These are phyloP conservation scores for Nigrospora osmanthi DNA, from an alignment of 2,329 filamentous ascomycete species.

Conservation along the genomic window DNA sequence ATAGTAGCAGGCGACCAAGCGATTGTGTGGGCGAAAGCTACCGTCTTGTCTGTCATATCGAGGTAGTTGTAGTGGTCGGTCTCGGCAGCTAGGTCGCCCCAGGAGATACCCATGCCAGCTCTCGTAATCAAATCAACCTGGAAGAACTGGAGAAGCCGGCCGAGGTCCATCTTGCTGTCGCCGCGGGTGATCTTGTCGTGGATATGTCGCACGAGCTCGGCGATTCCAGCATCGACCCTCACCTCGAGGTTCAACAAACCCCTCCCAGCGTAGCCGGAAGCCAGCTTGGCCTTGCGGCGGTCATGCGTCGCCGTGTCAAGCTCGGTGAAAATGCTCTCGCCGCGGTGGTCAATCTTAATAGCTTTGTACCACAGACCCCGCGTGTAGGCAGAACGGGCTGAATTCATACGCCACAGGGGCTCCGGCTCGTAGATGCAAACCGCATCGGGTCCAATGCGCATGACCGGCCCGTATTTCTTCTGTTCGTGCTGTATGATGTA, in stretches of 20 bases:
- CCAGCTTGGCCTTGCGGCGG: conserved; percentile 3
- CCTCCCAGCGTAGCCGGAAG: conserved; percentile 1
- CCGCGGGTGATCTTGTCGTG: conserved; percentile 4
- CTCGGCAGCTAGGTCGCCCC: conserved; percentile 15
- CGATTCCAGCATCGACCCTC: conserved; percentile 14
- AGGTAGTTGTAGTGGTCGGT: conserved; percentile 17
- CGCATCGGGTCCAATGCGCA: conserved; percentile 1
- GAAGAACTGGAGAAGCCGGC: conserved; percentile 13
- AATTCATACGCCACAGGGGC: conserved; percentile 1
- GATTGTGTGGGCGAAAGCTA: conserved; percentile 12
- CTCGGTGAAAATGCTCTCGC: conserved; percentile 2
- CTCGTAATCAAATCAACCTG: conserved; percentile 17
- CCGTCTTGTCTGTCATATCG: conserved; percentile 9
- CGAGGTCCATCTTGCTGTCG: conserved; percentile 10
- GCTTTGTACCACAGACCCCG: conserved; percentile 1
- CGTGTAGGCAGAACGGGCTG: not conserved
- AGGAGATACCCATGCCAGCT: conserved; percentile 13
- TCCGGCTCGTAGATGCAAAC: conserved; percentile 1
- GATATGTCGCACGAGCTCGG: conserved; percentile 11
- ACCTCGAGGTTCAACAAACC: conserved; percentile 1
- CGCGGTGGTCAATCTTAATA: not conserved
- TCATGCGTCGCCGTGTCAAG: conserved; percentile 1
- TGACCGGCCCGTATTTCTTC: conserved; percentile 1
- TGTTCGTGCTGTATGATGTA: not conserved
- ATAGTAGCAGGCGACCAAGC: conserved; percentile 14